Conservation (phyloP, 2,329 filamentous ascomycete genomes). For the Keithomyces neogunnii region DNA sequence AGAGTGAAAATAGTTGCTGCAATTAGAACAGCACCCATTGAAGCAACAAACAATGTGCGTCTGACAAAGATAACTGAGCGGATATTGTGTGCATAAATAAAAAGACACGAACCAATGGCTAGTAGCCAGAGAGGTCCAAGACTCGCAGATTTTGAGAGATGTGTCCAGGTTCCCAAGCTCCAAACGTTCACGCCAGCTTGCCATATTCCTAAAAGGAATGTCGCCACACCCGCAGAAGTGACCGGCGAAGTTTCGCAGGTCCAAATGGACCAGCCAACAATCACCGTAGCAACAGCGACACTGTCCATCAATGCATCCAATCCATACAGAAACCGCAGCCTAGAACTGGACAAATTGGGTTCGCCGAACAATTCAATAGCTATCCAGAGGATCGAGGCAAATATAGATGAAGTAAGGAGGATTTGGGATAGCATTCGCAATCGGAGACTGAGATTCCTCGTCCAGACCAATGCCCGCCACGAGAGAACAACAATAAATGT, state of each 20-base stretch:
- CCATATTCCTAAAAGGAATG: slow-evolving; percentile 32
- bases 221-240: slow-evolving; percentile 32
- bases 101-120: slow-evolving; percentile 31
- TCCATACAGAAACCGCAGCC: slow-evolving; percentile 35
- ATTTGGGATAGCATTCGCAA: slow-evolving; percentile 37
- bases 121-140: slow-evolving; percentile 31
- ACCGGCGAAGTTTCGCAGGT: slow-evolving; percentile 38
- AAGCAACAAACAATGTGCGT: slow-evolving; percentile 29
- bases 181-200: slow-evolving; percentile 27
- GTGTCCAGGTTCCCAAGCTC: slow-evolving; percentile 36
- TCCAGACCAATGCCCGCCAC: slow-evolving; percentile 45
- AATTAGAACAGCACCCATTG: slow-evolving; percentile 29
- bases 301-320: slow-evolving; percentile 43
- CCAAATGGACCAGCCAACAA: slow-evolving; percentile 37
- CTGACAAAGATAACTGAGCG: slow-evolving; percentile 33
- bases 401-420: slow-evolving; percentile 30
- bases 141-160: slow-evolving; percentile 26
- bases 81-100: slow-evolving; percentile 35
- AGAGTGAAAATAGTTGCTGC: slow-evolving; percentile 28
- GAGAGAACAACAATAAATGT: slow-evolving; percentile 35
- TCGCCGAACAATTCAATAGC: slow-evolving; percentile 20
- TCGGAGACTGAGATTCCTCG: slow-evolving; percentile 36
- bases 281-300: slow-evolving; percentile 32
- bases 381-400: slow-evolving; percentile 28
- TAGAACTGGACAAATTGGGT: slow-evolving; percentile 14